Evolutionary conservation across 225 moss, liverwort and hornwort species (phyloP).

Genomic region (Bryum argenteum): DNA sequence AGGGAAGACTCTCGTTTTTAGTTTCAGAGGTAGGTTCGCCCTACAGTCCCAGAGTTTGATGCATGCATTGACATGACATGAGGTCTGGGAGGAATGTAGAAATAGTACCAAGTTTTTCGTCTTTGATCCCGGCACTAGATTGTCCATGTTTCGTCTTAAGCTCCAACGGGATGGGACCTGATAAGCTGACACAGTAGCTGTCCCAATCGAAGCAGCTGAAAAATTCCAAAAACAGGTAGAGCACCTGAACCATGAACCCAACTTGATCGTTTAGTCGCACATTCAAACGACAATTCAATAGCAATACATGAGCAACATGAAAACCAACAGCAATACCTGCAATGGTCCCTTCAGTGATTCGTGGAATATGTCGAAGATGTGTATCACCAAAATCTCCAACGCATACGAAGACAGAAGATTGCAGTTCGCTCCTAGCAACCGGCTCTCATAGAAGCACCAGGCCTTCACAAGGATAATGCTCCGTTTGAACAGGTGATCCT

Average conservation of each 20-base stretch:
- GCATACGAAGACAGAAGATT: constrained; percentile 86
- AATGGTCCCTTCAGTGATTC: constrained; percentile 76
- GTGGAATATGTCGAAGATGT: constrained; percentile 82
- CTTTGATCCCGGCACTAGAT: background rate
- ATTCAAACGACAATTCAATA: background rate
- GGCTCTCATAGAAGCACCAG: constrained; percentile 88
- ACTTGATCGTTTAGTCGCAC: background rate
- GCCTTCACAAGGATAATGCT: constrained; percentile 88
- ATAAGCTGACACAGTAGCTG: constrained; percentile 70
- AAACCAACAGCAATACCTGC: constrained; percentile 24
- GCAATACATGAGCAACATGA: background rate
- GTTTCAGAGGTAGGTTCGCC: background rate
- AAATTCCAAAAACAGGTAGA: constrained; percentile 79
- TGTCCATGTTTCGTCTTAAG: constrained; percentile 1
- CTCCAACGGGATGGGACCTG: constrained; percentile 64
- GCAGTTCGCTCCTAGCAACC: constrained; percentile 73
- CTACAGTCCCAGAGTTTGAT: background rate
- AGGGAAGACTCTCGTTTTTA: background rate
- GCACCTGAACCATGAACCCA: constrained; percentile 57
- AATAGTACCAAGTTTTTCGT: constrained; percentile 50
- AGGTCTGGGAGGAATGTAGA: background rate
- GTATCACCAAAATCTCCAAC: constrained; percentile 83
- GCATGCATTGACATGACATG: background rate
- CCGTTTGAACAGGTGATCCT: constrained; percentile 79
- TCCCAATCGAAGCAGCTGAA: constrained; percentile 91